Evolutionary conservation across 257 asterid genomes (phyloP).

Genomic region (Verbascum thapsus): DNA sequence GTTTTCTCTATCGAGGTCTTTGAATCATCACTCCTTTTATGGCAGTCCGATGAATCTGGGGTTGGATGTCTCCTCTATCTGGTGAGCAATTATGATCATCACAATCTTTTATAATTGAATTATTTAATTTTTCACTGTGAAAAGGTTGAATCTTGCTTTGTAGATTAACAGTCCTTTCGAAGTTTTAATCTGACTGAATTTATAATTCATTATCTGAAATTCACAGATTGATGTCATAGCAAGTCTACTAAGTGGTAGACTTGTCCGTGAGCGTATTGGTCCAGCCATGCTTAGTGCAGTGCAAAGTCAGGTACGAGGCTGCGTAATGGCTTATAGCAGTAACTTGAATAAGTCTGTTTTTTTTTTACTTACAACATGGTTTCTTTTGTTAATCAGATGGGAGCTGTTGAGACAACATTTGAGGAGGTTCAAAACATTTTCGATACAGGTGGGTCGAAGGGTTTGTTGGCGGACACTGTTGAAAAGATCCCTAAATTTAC

Average conservation of each 20-base stretch:
- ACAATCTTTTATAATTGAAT: not conserved
- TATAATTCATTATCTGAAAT: constrained; percentile 17
- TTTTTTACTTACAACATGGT: constrained; percentile 10
- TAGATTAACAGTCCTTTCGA: not conserved
- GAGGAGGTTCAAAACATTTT: constrained; percentile 83
- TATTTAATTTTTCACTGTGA: constrained; percentile 12
- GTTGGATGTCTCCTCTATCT: constrained; percentile 85
- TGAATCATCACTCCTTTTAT: constrained; percentile 73
- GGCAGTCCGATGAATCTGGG: constrained; percentile 98
- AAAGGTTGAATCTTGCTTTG: not conserved
- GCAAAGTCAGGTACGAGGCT: constrained; percentile 78
- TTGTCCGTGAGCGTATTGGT: constrained; percentile 95
- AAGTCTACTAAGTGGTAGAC: constrained; percentile 92
- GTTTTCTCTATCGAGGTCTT: constrained; percentile 98
- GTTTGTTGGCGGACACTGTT: constrained; percentile 77
- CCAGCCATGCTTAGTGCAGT: constrained; percentile 99
- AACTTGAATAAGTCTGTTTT: not conserved
- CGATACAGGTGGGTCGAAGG: constrained; percentile 92
- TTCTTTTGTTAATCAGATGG: constrained; percentile 60
- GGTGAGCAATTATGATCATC: constrained; percentile 48
- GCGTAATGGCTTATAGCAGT: not conserved
- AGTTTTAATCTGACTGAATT: not conserved
- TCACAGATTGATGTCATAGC: constrained; percentile 88
- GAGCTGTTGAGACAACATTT: constrained; percentile 76
- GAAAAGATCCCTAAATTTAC: constrained; percentile 84